Percentiles rank a stretch among this genome's conserved stretches.
Evolutionary conservation across 768 basidiomycete genomes (phyloP).

Genomic region (Lactarius vividus): DNA sequence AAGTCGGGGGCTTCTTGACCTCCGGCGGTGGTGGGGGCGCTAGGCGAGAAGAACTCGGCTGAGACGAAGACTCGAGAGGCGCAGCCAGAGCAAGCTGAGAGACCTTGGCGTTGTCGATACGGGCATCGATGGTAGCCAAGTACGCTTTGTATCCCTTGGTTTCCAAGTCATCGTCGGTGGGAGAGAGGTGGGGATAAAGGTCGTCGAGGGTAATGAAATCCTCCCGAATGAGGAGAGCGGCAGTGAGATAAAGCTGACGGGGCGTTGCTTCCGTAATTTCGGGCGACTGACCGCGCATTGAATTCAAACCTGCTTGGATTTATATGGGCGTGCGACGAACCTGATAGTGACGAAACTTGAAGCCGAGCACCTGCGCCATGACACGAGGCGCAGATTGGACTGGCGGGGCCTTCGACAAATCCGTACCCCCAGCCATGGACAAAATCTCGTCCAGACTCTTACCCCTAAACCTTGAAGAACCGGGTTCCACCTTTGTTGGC

Average conservation of each 20-base stretch:
- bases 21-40: constrained; percentile 40
- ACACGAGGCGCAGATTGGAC: constrained; percentile 50
- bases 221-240: constrained; percentile 87
- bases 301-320: constrained; percentile 23
- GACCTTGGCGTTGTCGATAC: constrained; percentile 64
- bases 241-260: constrained; percentile 71
- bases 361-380: constrained; percentile 91
- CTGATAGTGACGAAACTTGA: constrained; percentile 92
- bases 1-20: constrained; percentile 33
- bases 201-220: constrained; percentile 85
- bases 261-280: constrained; percentile 63
- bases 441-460: constrained; percentile 71
- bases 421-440: constrained; percentile 45
- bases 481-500: constrained; percentile 20
- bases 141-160: constrained; percentile 59
- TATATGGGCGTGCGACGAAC: constrained; percentile 39
- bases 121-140: constrained; percentile 55
- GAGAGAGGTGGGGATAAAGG: constrained; percentile 84
- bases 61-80: constrained; percentile 57
- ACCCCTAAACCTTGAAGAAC: constrained; percentile 42
- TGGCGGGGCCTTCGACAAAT: constrained; percentile 16
- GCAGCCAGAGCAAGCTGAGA: constrained; percentile 85
- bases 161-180: constrained; percentile 75
- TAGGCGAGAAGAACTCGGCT: constrained; percentile 41
- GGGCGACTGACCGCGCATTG: constrained; percentile 41